Conservation (phyloP, 495 filamentous ascomycete genomes). For the Pseudevernia furfuracea region DNA sequence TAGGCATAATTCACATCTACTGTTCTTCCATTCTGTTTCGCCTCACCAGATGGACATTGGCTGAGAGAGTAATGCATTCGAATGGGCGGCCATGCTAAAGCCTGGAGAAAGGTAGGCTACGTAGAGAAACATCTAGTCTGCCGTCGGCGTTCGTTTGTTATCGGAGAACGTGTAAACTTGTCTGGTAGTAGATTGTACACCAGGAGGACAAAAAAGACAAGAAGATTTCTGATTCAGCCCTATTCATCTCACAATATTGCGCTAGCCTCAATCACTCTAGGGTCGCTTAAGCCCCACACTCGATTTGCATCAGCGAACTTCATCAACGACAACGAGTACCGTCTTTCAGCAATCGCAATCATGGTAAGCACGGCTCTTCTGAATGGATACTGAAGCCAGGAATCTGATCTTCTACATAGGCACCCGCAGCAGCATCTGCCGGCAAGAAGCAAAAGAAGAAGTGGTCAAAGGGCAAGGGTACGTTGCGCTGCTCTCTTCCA, state of each 20-base stretch:
- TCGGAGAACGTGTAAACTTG: too few species aligned
- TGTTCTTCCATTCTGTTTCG: background rate
- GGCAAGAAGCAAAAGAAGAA: constrained; percentile 99
- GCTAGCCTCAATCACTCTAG: background rate
- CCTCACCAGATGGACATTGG: background rate
- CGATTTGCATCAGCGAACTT: constrained; percentile 8
- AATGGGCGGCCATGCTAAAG: background rate
- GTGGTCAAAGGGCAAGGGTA: constrained; percentile 99
- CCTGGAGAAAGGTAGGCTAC: background rate
- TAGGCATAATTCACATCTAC: background rate
- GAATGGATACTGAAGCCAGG: background rate
- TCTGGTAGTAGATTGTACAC: too few species aligned
- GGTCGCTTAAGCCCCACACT: constrained; percentile 20
- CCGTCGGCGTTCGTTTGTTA: too few species aligned
- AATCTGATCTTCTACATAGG: constrained; percentile 37
- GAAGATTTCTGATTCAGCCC: background rate
- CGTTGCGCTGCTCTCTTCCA: constrained; percentile 28
- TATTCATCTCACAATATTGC: background rate
- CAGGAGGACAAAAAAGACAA: too few species aligned
- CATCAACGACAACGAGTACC: background rate
- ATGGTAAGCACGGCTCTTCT: background rate
- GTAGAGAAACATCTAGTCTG: background rate
- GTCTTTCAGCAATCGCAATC: constrained; percentile 8
- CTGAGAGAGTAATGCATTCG: background rate
- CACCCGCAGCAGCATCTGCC: constrained; percentile 65